phyloP scores from a whole-genome alignment of 371 early-diverging fungal species.

The Saksenaea oblongispora region DNA sequence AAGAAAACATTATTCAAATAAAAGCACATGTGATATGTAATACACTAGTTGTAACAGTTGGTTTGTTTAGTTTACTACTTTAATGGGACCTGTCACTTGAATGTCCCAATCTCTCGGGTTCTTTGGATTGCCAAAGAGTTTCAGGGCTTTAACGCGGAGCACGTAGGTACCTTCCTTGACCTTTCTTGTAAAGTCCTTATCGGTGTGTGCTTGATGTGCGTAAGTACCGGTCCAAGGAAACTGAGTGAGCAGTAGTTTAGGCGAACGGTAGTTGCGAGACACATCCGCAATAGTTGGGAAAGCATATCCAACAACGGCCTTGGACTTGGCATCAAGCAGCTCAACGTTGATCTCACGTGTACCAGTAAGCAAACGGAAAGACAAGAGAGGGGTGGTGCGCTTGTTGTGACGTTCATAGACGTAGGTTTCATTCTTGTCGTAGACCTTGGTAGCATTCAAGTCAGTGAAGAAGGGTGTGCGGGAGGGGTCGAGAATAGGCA shows the following conservation, averaged over 20 bases:
- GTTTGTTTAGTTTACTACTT: constrained; percentile 28
- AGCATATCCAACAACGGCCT: constrained; percentile 18
- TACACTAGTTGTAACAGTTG: background rate
- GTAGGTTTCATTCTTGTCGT: constrained; percentile 20
- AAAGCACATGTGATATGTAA: background rate
- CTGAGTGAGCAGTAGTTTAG: background rate
- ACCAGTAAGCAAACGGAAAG: constrained; percentile 34
- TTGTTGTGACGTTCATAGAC: constrained; percentile 21
- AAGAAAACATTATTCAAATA: too few relatives aligned
- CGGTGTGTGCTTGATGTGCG: constrained; percentile 13
- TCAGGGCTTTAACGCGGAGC: constrained; percentile 26
- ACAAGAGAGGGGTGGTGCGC: constrained; percentile 14
- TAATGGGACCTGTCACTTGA: constrained; percentile 25
- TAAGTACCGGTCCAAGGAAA: constrained; percentile 34
- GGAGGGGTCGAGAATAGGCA: constrained; percentile 30
- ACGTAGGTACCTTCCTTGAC: constrained; percentile 24
- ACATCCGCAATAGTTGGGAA: background rate
- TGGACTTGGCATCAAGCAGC: constrained; percentile 22
- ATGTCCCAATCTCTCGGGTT: constrained; percentile 28
- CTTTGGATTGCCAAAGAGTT: constrained; percentile 30
- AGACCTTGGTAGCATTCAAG: constrained; percentile 7
- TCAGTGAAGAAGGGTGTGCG: constrained; percentile 23
- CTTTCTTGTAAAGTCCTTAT: constrained; percentile 15
- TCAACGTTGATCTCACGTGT: constrained; percentile 27
- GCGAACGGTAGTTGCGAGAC: background rate